phyloP scores from a whole-genome alignment of 495 filamentous ascomycete species.

The Collariella sp. region DNA sequence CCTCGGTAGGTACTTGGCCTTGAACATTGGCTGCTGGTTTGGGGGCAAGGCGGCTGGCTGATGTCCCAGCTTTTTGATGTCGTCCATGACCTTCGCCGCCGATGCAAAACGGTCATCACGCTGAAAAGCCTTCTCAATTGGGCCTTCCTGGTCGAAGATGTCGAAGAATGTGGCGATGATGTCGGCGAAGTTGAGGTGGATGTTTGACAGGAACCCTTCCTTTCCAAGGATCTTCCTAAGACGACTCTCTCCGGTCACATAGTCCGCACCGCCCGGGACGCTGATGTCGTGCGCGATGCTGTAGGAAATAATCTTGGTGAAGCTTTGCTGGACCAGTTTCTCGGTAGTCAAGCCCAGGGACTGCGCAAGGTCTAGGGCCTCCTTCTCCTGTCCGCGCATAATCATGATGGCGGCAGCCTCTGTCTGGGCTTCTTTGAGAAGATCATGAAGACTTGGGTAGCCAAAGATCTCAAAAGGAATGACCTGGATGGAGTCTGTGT shows the following conservation, averaged over 20 bases:
- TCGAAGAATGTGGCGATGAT: constrained; percentile 72
- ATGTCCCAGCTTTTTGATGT: constrained; percentile 56
- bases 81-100: constrained; percentile 52
- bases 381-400: constrained; percentile 66
- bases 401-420: constrained; percentile 77
- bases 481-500: constrained; percentile 49
- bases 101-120: constrained; percentile 51
- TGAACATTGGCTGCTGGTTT: constrained; percentile 82
- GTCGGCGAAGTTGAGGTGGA: constrained; percentile 61
- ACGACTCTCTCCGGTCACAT: constrained; percentile 55
- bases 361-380: constrained; percentile 48
- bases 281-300: constrained; percentile 71
- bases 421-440: constrained; percentile 64
- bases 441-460: constrained; percentile 57
- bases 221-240: constrained; percentile 62
- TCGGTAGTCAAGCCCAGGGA: constrained; percentile 45
- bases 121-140: constrained; percentile 59
- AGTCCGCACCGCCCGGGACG: constrained; percentile 46
- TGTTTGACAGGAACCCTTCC: constrained; percentile 49
- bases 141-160: constrained; percentile 59
- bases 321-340: constrained; percentile 56
- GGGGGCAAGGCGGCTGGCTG: constrained; percentile 54
- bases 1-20: constrained; percentile 60
- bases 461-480: constrained; percentile 80
- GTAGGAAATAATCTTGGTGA: constrained; percentile 77